Base-by-base conservation (phyloP, 176 grass and related monocot genomes). In the Chrysopogon serrulatus region DNA sequence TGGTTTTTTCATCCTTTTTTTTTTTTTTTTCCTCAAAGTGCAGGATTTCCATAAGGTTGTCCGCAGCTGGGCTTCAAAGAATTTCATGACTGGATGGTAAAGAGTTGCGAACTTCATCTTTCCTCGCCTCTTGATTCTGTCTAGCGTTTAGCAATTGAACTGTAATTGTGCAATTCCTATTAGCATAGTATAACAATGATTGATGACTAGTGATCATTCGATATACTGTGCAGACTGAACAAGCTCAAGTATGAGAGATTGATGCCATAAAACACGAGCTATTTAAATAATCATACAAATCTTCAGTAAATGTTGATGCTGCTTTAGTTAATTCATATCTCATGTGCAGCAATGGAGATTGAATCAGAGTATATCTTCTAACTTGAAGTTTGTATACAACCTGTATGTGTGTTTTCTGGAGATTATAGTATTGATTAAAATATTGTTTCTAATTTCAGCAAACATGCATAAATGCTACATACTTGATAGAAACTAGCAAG, bases 1-100 rank as follows among this genome's bases (percentile, higher is more conserved):
- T 84, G 23, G 76, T 71, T 41, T 31, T 19, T 49, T 5, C 6
- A 2, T 18, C 65, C 66, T 49, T 34, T 81, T 80, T 31, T 85
- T 31, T 65, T 8, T 34, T 80, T 31, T 85, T 31, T 65, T 8
- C 32, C 34, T 12, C 24, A 23, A 14, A 76, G 76, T 84, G 57
- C 82, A 94, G 94, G 94, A 89, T 65, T 97, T 97, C 35, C 88
- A 97, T 90, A 94, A 92, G 79, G 91, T 97, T 84, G 88, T 92
- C 28, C 84, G 88, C n/a, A 94, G 94, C 77, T 93, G 91, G 89
- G 82, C 94, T 69, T 97, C 94, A 47, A 97, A 97, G 83, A 97
- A 94, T 62, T 97, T 97, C 70, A 97, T 97, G 91, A 91, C 91
- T 62, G 91, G 94, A 76, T 94, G 91, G 91, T 94, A 78, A 77